Base-by-base conservation (phyloP, 148 eudicot species). In the Salicornia ramosissima region DNA sequence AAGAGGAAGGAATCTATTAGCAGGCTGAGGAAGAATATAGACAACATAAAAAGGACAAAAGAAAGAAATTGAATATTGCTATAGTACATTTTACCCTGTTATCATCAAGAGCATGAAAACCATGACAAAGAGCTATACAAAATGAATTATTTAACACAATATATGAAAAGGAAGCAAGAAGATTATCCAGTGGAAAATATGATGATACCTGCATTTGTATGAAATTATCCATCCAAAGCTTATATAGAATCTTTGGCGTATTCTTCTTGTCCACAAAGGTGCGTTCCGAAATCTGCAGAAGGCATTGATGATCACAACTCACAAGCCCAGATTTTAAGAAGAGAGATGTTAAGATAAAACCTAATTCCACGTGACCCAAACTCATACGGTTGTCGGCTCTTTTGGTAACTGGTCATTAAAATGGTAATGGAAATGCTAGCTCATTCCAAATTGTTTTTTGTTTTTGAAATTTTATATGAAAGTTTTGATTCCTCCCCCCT, bases 251-350 rank as follows among this genome's bases (percentile, higher is more conserved):
- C 80, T 66, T 74, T 71, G 82, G 65, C n/a, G 96, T 76, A 64
- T 75, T 90, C 81, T 88, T 94, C 90, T 89, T 91, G 22, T 91
- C 97, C 71, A 89, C 85, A 74, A 94, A 87, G 69, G 84, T 80
- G 29, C 76, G 56, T 25, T 81, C 87, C n/a, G 99, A 78, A 74
- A 88, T 87, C 99, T 94, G 72, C 64, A 78, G 26, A 15, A 30
- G 24, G 30, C 18, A 12, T 26, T 12, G 16, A 13, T 15, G 45
- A 54, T 42, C 55, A 54, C 10, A 24, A 53, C 25, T 53, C 24
- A 58, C 7, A 45, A 58, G 65, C n/a, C 30, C 69, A 64, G 33
- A 43, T 28, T 15, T 59, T 14, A 52, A 79, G 68, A 51, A 46
- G 34, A 45, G 2, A 25, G 60, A n/a, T 31, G 1, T 34, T 62